A percentile compares a stretch with the other conserved stretches of the same genome.
Evolutionary conservation across 768 basidiomycete genomes (phyloP).

Genomic region (Tricholoma flavovirens): DNA sequence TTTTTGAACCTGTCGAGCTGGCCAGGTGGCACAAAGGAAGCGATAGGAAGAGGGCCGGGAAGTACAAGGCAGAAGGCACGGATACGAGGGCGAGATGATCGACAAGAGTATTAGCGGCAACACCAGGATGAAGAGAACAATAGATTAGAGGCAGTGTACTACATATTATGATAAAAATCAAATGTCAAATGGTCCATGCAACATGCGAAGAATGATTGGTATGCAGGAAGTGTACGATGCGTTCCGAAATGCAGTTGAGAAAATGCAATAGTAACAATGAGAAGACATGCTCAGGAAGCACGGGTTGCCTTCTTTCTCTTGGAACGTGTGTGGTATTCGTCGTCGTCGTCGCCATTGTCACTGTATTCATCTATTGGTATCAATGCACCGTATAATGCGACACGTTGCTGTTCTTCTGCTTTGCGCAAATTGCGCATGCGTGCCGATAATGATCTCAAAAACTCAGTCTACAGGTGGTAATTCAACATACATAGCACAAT

Average conservation of each 20-base stretch:
- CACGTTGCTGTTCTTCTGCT: conserved; percentile 46
- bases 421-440: conserved; percentile 59
- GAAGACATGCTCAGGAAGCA: conserved; percentile 3
- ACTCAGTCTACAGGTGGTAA: conserved; percentile 47
- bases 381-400: conserved; percentile 23
- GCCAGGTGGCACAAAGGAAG: too few species aligned
- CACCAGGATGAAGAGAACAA: too few species aligned
- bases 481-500: neutral
- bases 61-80: too few species aligned
- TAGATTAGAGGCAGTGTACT: neutral
- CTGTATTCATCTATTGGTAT: conserved; percentile 33
- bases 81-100: too few species aligned
- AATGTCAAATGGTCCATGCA: conserved; percentile 1
- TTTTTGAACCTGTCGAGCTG: too few species aligned
- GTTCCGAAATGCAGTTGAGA: conserved; percentile 1
- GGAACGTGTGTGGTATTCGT: conserved; percentile 36
- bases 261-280: neutral
- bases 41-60: too few species aligned
- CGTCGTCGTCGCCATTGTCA: conserved; percentile 41
- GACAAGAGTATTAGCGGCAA: too few species aligned
- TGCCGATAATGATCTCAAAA: conserved; percentile 55
- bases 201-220: neutral
- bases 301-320: conserved; percentile 25
- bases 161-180: neutral
- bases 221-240: neutral